Base-by-base conservation (phyloP, 1,139 yeast species). In the Blastobotrys illinoisensis region DNA sequence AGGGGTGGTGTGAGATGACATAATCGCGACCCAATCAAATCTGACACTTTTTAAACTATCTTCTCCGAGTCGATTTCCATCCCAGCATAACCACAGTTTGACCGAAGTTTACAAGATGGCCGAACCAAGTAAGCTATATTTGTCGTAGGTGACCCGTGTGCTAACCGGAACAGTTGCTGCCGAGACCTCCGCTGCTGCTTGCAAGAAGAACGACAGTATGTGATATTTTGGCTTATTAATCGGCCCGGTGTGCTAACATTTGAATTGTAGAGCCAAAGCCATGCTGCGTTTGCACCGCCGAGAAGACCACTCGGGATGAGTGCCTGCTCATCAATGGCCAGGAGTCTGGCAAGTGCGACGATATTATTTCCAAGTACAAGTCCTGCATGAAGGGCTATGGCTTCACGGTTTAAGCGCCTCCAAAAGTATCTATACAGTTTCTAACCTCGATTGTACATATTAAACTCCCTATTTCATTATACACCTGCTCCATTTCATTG, bases 371-470 rank as follows among this genome's bases (percentile, higher is more conserved):
- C 40, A 77, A 82, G 59, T 93, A 91, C 78, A 90, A 88, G 72
- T 67, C 68, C 44, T 93, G 99, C 73, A 93, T 93, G 99, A 85
- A 85, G 70, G 90, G 96, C 40, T 91, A 73, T 68, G 98, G 98
- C 0, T 93, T 91, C 70, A 80, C 74, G 40, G 73, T 79, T 53
- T 52, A 52, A 48, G 11, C 7, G 16, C 40, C 32, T 26, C 13
- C 7, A 32, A 32, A 11, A n/a, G n/a, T n/a, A n/a, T n/a, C n/a
- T n/a, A n/a, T n/a, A n/a, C n/a, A n/a, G 40, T n/a, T 3, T 11
- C 16, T 13, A 32, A 13, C 40, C 40, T 13, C 40, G 23, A 21
- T 21, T 21, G 23, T 21, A 21, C 23, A 21, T 21, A 21, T n/a
- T n/a, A n/a, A n/a, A n/a, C n/a, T n/a, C n/a, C n/a, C n/a, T n/a